Percentiles rank a stretch among this genome's conserved stretches.
phyloP scores from a whole-genome alignment of 2,329 filamentous ascomycete genomes.

The Pestalotiopsis sp. region DNA sequence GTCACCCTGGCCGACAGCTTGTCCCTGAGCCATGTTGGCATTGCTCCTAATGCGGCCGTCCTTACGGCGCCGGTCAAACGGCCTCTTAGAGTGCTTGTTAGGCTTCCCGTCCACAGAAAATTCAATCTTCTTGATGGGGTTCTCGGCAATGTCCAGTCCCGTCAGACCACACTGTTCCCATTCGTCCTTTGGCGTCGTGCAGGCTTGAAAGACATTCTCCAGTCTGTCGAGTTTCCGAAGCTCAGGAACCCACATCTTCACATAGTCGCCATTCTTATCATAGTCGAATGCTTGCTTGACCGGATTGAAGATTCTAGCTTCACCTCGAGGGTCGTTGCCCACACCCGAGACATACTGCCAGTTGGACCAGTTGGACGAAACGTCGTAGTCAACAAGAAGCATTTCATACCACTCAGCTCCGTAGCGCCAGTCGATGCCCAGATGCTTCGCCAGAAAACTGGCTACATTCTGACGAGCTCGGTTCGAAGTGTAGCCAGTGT shows the following conservation, averaged over 20 bases:
- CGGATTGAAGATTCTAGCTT: constrained; percentile 77
- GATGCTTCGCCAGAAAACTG: constrained; percentile 72
- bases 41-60: constrained; percentile 28
- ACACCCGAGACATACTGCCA: constrained; percentile 84
- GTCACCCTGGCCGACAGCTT: constrained; percentile 4
- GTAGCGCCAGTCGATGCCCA: constrained; percentile 77
- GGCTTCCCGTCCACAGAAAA: constrained; percentile 61
- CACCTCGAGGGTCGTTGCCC: constrained; percentile 75
- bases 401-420: constrained; percentile 85
- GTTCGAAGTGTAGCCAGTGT: constrained; percentile 80
- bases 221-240: constrained; percentile 54
- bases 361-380: constrained; percentile 77
- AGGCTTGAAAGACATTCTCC: constrained; percentile 70
- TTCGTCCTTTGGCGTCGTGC: constrained; percentile 62
- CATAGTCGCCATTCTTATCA: constrained; percentile 69
- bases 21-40: constrained; percentile 8
- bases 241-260: constrained; percentile 75
- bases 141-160: constrained; percentile 65
- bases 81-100: constrained; percentile 32
- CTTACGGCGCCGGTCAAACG: constrained; percentile 32
- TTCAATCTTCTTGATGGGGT: constrained; percentile 67
- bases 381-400: constrained; percentile 75
- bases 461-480: constrained; percentile 77
- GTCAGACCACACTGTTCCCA: constrained; percentile 58
- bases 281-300: constrained; percentile 82